A percentile compares a stretch with the other conserved stretches of the same genome.
phyloP scores from a whole-genome alignment of 1,139 yeast genomes.

The Yamadazyma dendronema region DNA sequence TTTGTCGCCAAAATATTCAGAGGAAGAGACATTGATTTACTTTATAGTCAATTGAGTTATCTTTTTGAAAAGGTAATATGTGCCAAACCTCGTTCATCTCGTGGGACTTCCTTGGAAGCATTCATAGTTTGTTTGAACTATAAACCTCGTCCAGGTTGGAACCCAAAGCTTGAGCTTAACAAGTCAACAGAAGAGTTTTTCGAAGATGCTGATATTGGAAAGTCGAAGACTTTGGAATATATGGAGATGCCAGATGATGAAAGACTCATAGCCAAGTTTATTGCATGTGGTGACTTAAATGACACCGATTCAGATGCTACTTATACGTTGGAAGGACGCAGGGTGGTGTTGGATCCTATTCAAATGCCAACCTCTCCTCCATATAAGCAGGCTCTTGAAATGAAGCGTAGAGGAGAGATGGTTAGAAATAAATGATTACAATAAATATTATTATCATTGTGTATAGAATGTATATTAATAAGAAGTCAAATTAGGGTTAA shows the following conservation, averaged over 20 bases:
- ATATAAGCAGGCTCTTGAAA: constrained; percentile 83
- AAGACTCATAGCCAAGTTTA: constrained; percentile 75
- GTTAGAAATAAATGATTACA: constrained; percentile 4
- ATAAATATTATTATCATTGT: too few species aligned
- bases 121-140: constrained; percentile 91
- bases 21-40: constrained; percentile 89
- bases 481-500: too few species aligned
- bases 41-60: constrained; percentile 84
- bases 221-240: constrained; percentile 41
- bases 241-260: constrained; percentile 56
- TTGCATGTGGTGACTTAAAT: constrained; percentile 90
- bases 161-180: constrained; percentile 56
- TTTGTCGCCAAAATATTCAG: constrained; percentile 96
- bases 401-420: constrained; percentile 73
- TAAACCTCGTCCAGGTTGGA: constrained; percentile 79
- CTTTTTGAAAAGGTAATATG: constrained; percentile 85
- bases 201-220: constrained; percentile 60
- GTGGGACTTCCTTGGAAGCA: constrained; percentile 92
- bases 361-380: constrained; percentile 97
- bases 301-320: constrained; percentile 95
- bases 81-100: constrained; percentile 92
- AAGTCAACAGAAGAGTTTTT: constrained; percentile 81
- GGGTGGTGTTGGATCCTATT: constrained; percentile 73
- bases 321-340: constrained; percentile 57
- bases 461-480: too few species aligned